These are phyloP conservation scores for Fusarium xylarioides DNA, from an alignment of 2,329 filamentous ascomycete species.

Conservation along the genomic window DNA sequence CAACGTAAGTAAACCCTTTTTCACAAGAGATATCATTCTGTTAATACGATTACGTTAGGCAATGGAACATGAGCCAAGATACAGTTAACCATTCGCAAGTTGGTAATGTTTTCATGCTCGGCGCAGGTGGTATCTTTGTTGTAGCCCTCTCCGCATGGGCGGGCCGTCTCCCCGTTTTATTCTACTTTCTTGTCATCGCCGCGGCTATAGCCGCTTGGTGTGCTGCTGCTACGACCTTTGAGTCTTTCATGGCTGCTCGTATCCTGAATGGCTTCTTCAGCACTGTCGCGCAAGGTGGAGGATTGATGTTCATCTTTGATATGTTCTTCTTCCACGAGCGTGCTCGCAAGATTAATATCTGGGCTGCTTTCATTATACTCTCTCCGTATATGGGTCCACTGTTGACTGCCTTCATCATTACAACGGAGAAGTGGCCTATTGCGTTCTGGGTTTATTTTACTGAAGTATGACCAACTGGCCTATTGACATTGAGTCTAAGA, in stretches of 20 bases:
- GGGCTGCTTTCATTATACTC: background rate
- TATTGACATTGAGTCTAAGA: rapidly evolving
- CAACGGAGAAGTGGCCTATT: background rate
- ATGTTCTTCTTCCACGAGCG: background rate
- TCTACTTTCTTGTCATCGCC: background rate
- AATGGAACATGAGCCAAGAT: background rate
- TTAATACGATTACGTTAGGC: background rate
- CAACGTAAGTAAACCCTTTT: background rate
- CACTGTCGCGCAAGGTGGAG: background rate
- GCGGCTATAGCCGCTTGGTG: background rate
- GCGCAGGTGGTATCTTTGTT: background rate
- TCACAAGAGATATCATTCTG: rapidly evolving
- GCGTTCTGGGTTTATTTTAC: background rate
- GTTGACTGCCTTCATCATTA: background rate
- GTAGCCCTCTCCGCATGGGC: background rate
- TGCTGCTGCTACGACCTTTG: background rate
- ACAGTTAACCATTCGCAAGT: background rate
- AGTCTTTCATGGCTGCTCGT: background rate
- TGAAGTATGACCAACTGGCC: rapidly evolving
- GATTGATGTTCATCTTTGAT: background rate
- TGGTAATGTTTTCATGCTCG: background rate
- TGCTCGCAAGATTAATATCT: background rate
- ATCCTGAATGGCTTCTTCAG: background rate
- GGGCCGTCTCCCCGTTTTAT: background rate
- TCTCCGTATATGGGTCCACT: background rate